Evolutionary conservation across 805 yeast species (phyloP).

Genomic region (Hemisphaericaspora nanyangensis): DNA sequence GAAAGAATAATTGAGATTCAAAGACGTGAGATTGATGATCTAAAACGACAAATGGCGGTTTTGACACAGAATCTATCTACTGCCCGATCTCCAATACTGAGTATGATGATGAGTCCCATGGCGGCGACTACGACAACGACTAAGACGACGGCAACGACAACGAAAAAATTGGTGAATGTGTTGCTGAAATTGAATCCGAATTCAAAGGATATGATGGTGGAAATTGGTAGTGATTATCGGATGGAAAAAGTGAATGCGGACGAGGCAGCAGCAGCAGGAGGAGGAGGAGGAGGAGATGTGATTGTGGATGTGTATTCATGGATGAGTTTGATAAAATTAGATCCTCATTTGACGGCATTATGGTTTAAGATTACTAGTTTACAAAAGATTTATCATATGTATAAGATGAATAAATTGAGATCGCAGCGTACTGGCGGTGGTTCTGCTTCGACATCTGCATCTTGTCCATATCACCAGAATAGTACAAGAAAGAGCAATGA

Average conservation of each 20-base stretch:
- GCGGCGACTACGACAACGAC: too few species aligned
- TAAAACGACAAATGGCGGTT: slow-evolving; percentile 24
- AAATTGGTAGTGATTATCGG: slow-evolving; percentile 15
- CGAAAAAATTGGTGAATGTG: slow-evolving; percentile 11
- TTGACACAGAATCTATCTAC: too few species aligned
- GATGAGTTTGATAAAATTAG: slow-evolving; percentile 36
- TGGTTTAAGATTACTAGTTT: slow-evolving; percentile 40
- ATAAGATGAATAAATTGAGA: slow-evolving; percentile 21
- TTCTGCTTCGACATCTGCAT: too few species aligned
- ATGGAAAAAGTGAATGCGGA: background rate
- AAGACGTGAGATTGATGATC: slow-evolving; percentile 28
- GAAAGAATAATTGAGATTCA: slow-evolving; percentile 24
- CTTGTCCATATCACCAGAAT: too few species aligned
- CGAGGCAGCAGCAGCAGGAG: too few species aligned
- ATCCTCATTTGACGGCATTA: slow-evolving; percentile 36
- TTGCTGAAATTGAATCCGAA: slow-evolving; percentile 20
- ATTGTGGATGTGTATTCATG: slow-evolving; percentile 30
- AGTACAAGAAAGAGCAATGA: too few species aligned
- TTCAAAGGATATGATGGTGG: slow-evolving; percentile 9
- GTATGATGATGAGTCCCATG: too few species aligned
- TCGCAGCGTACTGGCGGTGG: too few species aligned
- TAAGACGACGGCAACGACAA: too few species aligned
- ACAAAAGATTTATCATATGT: slow-evolving; percentile 37
- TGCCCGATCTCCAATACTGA: too few species aligned
- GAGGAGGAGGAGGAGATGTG: too few species aligned